Conservation (phyloP, 176 grass and related monocot genomes). For the Poa pratensis region DNA sequence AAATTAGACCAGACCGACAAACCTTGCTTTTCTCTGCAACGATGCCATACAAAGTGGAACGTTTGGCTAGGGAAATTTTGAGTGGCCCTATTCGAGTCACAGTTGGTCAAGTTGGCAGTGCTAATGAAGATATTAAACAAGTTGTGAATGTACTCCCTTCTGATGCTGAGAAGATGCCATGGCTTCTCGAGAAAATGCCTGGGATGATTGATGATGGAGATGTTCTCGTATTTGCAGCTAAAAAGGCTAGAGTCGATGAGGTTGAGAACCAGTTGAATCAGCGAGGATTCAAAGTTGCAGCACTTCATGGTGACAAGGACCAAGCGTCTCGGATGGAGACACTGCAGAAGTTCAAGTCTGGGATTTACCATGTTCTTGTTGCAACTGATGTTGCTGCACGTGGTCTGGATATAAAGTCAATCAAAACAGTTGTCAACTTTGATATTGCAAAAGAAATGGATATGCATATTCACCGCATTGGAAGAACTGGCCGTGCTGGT, state of each 20-base stretch:
- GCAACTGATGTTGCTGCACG: slow-evolving; percentile 99
- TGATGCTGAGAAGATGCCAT: slow-evolving; percentile 93
- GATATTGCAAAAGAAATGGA: slow-evolving; percentile 98
- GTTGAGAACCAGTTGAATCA: slow-evolving; percentile 84
- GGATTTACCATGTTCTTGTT: slow-evolving; percentile 90
- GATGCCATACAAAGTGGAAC: slow-evolving; percentile 98
- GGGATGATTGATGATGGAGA: slow-evolving; percentile 95
- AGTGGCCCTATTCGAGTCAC: slow-evolving; percentile 91
- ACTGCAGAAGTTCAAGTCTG: slow-evolving; percentile 92
- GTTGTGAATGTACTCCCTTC: slow-evolving; percentile 93
- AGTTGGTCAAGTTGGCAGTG: slow-evolving; percentile 93
- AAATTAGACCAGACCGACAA: slow-evolving; percentile 96
- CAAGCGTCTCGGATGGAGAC: slow-evolving; percentile 94
- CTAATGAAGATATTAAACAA: slow-evolving; percentile 99
- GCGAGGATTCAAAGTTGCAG: slow-evolving; percentile 85
- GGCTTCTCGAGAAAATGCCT: slow-evolving; percentile 85
- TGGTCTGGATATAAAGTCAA: slow-evolving; percentile 98
- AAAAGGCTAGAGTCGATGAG: slow-evolving; percentile 91
- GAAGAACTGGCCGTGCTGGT: slow-evolving; percentile 92
- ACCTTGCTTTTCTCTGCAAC: slow-evolving; percentile 99
- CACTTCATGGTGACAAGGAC: slow-evolving; percentile 98
- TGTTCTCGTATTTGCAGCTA: slow-evolving; percentile 91
- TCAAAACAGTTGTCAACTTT: slow-evolving; percentile 97
- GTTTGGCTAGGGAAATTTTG: slow-evolving; percentile 92
- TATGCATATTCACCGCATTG: slow-evolving; percentile 98